A percentile compares a stretch with the other conserved stretches of the same genome.
Conservation (phyloP, 352 stramenopile species). For the Phytophthora palmivora region DNA sequence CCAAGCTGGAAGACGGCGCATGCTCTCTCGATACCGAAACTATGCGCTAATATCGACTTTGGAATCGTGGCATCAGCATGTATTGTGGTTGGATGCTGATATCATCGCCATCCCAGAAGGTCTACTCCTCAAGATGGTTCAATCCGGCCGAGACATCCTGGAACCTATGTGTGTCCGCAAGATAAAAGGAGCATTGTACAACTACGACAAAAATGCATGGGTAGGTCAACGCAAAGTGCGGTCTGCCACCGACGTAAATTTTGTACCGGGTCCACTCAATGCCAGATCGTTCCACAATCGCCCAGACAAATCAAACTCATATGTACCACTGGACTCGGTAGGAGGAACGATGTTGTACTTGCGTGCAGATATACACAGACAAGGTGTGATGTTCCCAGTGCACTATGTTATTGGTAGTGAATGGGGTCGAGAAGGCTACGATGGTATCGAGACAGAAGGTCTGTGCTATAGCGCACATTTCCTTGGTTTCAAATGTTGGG, state of each 20-base stretch:
- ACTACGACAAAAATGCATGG: slow-evolving; percentile 33
- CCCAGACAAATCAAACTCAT: slow-evolving; percentile 15
- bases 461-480: slow-evolving; percentile 55
- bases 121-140: slow-evolving; percentile 46
- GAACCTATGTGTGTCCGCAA: slow-evolving; percentile 19
- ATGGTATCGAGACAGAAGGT: slow-evolving; percentile 61
- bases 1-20: slow-evolving; percentile 42
- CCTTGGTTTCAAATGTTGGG: slow-evolving; percentile 55
- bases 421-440: slow-evolving; percentile 51
- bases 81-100: slow-evolving; percentile 60
- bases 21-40: slow-evolving; percentile 59
- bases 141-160: slow-evolving; percentile 25
- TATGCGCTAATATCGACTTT: slow-evolving; percentile 45
- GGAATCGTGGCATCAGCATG: slow-evolving; percentile 49
- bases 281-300: slow-evolving; percentile 15
- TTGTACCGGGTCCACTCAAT: slow-evolving; percentile 25
- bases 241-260: slow-evolving; percentile 1
- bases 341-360: slow-evolving; percentile 62
- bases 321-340: slow-evolving; percentile 49
- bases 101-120: slow-evolving; percentile 34
- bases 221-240: slow-evolving; percentile 24
- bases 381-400: slow-evolving; percentile 49
- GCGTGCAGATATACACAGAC: slow-evolving; percentile 49
- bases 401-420: slow-evolving; percentile 50
- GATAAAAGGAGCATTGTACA: background rate